phyloP scores from a whole-genome alignment of 2,329 filamentous ascomycete species.

The Pseudogymnoascus sp. region DNA sequence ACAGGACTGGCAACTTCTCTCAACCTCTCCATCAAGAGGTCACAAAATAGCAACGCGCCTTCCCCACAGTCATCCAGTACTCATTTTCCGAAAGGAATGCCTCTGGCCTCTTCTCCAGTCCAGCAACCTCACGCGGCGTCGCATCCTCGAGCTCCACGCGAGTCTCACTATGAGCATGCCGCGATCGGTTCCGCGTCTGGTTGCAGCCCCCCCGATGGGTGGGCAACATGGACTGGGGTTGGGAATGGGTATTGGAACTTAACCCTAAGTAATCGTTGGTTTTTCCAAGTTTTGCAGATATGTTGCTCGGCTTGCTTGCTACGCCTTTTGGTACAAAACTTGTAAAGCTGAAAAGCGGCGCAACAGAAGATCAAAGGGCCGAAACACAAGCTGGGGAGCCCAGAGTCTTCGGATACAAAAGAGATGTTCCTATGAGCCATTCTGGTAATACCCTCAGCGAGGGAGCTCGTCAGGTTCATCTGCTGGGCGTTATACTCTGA shows the following conservation, averaged over 20 bases:
- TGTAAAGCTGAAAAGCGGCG: conserved; percentile 34
- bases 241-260: conserved; percentile 76
- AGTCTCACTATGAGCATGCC: conserved; percentile 40
- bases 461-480: conserved; percentile 66
- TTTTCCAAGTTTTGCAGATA: conserved; percentile 61
- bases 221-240: conserved; percentile 2
- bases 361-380: conserved; percentile 44
- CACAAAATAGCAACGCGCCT: conserved; percentile 60
- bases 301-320: conserved; percentile 62
- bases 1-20: conserved; percentile 39
- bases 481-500: conserved; percentile 62
- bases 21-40: conserved; percentile 27
- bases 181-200: conserved; percentile 38
- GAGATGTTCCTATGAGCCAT: conserved; percentile 64
- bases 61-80: conserved; percentile 72
- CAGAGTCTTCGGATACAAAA: conserved; percentile 49
- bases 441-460: conserved; percentile 67
- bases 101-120: conserved; percentile 34
- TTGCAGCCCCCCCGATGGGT: conserved; percentile 32
- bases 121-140: conserved; percentile 36
- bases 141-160: conserved; percentile 55
- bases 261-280: conserved; percentile 85
- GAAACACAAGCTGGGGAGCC: conserved; percentile 47
- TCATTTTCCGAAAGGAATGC: conserved; percentile 64
- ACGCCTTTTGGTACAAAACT: conserved; percentile 19